Evolutionary conservation across 192 early-diverging fungal genomes (phyloP).

Genomic region (Piromyces finnis): DNA sequence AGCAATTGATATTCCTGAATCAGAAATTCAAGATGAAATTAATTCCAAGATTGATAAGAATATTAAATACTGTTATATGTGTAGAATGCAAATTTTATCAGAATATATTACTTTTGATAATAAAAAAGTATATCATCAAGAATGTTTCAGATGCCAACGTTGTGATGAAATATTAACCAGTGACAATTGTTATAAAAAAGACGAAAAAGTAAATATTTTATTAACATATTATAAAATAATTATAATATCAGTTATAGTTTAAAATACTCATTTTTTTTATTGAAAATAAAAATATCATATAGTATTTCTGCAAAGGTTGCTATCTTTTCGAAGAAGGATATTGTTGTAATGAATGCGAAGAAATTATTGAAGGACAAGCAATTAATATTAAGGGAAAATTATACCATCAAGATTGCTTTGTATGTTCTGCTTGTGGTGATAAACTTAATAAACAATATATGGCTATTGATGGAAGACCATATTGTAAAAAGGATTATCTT

Average conservation of each 20-base stretch:
- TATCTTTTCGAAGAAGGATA: neutral
- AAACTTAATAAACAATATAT: neutral
- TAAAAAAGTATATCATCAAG: neutral
- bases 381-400: neutral
- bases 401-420: neutral
- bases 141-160: neutral
- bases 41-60: neutral
- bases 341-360: neutral
- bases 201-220: neutral
- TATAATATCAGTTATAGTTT: too few species aligned
- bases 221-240: too few species aligned
- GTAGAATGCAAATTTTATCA: neutral
- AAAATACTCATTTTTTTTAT: too few species aligned
- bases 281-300: too few species aligned
- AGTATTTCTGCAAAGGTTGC: neutral
- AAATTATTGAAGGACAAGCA: neutral
- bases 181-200: neutral
- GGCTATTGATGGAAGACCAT: neutral
- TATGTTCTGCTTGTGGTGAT: neutral
- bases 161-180: neutral
- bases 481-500: neutral
- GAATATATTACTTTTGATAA: neutral
- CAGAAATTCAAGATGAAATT: neutral
- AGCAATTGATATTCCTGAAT: neutral
- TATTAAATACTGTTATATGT: neutral